Base-by-base conservation (phyloP, 768 basidiomycete genomes). In the Trametes cinnabarina region DNA sequence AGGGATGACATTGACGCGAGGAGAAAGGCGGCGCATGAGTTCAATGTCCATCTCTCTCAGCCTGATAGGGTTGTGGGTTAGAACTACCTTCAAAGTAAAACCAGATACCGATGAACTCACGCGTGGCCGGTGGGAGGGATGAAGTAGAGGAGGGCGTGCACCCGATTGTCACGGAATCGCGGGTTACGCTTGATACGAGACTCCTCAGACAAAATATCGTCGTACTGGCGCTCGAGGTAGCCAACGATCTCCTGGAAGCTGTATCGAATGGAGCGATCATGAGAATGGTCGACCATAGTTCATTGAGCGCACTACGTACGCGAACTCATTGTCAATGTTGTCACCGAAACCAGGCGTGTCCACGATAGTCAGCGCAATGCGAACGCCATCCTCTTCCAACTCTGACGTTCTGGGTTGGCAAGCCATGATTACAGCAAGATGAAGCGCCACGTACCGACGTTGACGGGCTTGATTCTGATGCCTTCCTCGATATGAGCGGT, bases 101-200 rank as follows among this genome's bases (percentile, higher is more conserved):
- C 19, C 55, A 52, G 19, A 0, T 20, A 7, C 10, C 40, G 25
- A 10, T 14, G 37, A 14, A 83, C 92, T 64, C 79, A 95, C 93
- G 94, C 79, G 67, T 98, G 95, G 1, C 95, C 95, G n/a, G 95
- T 98, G 4, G 97, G 97, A 41, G 95, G 88, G 76, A 98, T 98
- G 72, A 99, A 99, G 79, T 98, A 98, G 55, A 99, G 82, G 55
- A 98, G 79, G 23, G 94, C 96, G 64, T 98, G 97, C 2, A 98
- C 87, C 63, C 97, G 83, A 79, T 98, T 98, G 74, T 99, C 97
- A 70, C 94, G 87, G 84, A 98, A 99, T 62, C 97, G 89, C 28
- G 96, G 95, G 75, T 98, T 98, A 81, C 97, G 95, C 79, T 97
- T 98, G 77, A 99, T 99, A 65, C 97, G 85, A 52, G 93, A 96